These are phyloP conservation scores for Sergeia podlipaevii DNA, from an alignment of 208 protist genomes.

Conservation along the genomic window DNA sequence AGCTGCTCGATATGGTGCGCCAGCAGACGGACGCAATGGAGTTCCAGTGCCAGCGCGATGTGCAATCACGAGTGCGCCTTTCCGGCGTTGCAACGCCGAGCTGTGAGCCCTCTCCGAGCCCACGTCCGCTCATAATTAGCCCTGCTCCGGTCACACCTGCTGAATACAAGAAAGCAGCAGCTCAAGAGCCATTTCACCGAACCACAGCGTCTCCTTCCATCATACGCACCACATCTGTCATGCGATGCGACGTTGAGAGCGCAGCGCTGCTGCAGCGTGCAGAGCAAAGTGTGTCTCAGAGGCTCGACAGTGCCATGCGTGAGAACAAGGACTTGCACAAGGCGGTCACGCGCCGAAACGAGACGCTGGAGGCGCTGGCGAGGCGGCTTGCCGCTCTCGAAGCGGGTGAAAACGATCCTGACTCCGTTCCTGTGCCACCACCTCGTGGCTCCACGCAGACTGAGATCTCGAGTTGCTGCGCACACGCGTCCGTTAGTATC, in stretches of 20 bases:
- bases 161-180: slow-evolving; percentile 1
- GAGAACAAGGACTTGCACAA: slow-evolving; percentile 38
- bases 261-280: slow-evolving; percentile 24
- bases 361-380: slow-evolving; percentile 36
- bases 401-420: slow-evolving; percentile 17
- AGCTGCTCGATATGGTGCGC: slow-evolving; percentile 55
- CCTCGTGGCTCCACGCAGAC: too few relatives aligned
- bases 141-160: slow-evolving; percentile 10
- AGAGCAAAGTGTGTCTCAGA: slow-evolving; percentile 21
- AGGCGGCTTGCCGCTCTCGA: slow-evolving; percentile 51
- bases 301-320: slow-evolving; percentile 26
- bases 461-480: too few relatives aligned
- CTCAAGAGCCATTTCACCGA: slow-evolving; percentile 30
- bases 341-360: slow-evolving; percentile 28
- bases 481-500: slow-evolving; percentile 7
- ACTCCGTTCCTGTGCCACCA: too few relatives aligned
- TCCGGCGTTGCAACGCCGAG: slow-evolving; percentile 17
- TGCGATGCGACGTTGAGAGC: slow-evolving; percentile 32
- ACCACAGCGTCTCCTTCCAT: slow-evolving; percentile 31
- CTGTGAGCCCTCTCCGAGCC: slow-evolving; percentile 20
- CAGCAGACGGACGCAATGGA: slow-evolving; percentile 47
- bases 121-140: slow-evolving; percentile 6
- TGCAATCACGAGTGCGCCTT: slow-evolving; percentile 23
- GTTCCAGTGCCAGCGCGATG: slow-evolving; percentile 37
- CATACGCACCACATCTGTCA: slow-evolving; percentile 16